Conservation (phyloP, 805 yeast species). For the Monosporozyma unispora region DNA sequence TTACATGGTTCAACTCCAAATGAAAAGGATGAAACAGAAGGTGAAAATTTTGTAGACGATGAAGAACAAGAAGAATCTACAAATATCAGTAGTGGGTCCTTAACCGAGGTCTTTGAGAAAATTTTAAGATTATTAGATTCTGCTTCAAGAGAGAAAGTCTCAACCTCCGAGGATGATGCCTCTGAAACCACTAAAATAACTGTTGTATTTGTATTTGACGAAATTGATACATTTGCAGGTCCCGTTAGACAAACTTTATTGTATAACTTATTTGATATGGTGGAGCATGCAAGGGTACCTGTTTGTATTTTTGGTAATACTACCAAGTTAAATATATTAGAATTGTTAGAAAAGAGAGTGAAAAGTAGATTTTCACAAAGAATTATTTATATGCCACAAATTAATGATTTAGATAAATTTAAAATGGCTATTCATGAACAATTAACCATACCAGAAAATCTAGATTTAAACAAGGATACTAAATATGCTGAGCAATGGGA, state of each 20-base stretch:
- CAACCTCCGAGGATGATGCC: constrained; percentile 15
- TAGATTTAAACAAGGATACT: neutral
- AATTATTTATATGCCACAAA: constrained; percentile 49
- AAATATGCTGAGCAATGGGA: constrained; percentile 36
- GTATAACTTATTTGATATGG: constrained; percentile 80
- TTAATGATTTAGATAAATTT: constrained; percentile 41
- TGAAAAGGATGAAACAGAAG: constrained; percentile 5
- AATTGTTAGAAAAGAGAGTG: constrained; percentile 82
- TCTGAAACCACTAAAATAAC: constrained; percentile 36
- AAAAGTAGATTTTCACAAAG: constrained; percentile 83
- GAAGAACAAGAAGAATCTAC: neutral
- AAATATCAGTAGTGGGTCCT: constrained; percentile 41
- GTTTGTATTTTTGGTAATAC: constrained; percentile 77
- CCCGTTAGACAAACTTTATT: constrained; percentile 72
- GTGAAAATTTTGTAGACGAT: neutral
- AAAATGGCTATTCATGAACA: constrained; percentile 38
- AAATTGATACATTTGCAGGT: constrained; percentile 68
- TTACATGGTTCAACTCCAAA: constrained; percentile 19
- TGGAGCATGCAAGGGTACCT: constrained; percentile 63
- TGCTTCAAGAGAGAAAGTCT: constrained; percentile 5
- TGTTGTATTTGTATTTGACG: constrained; percentile 73
- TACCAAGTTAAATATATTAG: constrained; percentile 65
- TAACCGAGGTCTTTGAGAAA: constrained; percentile 53
- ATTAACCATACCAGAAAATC: neutral
- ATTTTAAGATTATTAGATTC: constrained; percentile 45